Conservation (phyloP, 2,329 filamentous ascomycete species). For the Botrytis pseudocinerea region DNA sequence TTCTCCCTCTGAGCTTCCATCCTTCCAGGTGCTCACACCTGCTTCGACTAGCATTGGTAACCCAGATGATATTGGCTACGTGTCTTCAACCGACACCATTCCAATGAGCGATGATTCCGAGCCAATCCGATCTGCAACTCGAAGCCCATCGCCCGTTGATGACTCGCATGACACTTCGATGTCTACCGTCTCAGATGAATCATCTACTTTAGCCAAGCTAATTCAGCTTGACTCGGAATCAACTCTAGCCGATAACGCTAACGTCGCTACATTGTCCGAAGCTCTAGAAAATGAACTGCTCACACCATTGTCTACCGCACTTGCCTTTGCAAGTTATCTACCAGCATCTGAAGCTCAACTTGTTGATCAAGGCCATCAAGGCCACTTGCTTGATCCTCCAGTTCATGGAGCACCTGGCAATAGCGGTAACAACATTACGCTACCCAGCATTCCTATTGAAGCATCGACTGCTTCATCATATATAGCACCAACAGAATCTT, state of each 20-base stretch:
- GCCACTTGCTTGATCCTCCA: background rate
- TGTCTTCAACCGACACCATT: background rate
- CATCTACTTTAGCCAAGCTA: background rate
- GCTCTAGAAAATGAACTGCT: background rate
- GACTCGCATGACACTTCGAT: background rate
- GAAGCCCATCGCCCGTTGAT: background rate
- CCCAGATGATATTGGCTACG: background rate
- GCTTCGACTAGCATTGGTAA: background rate
- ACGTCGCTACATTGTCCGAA: background rate
- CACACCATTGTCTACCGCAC: background rate
- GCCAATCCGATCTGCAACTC: background rate
- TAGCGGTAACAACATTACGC: no score
- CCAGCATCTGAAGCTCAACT: background rate
- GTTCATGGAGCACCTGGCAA: background rate
- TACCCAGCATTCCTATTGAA: background rate
- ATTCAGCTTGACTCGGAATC: background rate
- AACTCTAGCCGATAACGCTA: background rate
- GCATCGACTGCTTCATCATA: background rate
- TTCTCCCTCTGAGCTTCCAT: background rate
- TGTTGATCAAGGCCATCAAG: background rate
- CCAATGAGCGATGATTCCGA: background rate
- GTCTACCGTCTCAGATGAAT: background rate
- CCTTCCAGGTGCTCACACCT: background rate
- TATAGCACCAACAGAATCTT: background rate
- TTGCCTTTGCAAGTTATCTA: background rate